Percentiles rank a stretch among this genome's conserved stretches.
These are phyloP conservation scores for Lathyrus sativus DNA, from an alignment of 306 rosid species.

Conservation along the genomic window DNA sequence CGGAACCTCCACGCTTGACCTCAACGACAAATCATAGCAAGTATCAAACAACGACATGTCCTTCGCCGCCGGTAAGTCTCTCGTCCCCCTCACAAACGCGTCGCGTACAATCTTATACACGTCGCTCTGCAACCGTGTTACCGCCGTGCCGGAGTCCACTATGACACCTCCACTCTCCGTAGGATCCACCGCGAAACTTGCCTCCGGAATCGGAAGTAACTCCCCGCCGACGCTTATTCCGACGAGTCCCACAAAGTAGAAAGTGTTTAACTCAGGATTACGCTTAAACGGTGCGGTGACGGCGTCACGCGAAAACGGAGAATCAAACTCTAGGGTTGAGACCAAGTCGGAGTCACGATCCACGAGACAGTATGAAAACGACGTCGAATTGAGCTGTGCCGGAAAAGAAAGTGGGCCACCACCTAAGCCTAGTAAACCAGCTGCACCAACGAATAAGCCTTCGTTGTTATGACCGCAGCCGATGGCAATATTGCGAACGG, in stretches of 20 bases:
- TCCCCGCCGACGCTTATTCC: conserved; percentile 77
- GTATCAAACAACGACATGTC: conserved; percentile 73
- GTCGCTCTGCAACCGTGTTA: conserved; percentile 67
- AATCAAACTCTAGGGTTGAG: conserved; percentile 74
- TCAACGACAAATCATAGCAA: conserved; percentile 75
- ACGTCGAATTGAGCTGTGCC: conserved; percentile 68
- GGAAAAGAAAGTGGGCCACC: conserved; percentile 80
- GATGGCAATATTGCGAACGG: conserved; percentile 53
- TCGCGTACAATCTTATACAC: conserved; percentile 55
- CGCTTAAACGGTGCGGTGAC: conserved; percentile 67
- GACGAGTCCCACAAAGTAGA: conserved; percentile 60
- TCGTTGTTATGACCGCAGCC: conserved; percentile 92
- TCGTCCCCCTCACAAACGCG: conserved; percentile 57
- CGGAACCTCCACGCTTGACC: conserved; percentile 72
- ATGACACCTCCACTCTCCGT: conserved; percentile 71
- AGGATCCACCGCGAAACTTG: conserved; percentile 48
- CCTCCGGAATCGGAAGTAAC: conserved; percentile 49
- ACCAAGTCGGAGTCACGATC: conserved; percentile 81
- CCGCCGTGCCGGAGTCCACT: conserved; percentile 93
- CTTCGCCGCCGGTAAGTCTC: conserved; percentile 38
- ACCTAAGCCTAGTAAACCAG: conserved; percentile 89
- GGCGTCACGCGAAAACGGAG: conserved; percentile 55
- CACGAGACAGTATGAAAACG: conserved; percentile 82
- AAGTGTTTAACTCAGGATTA: conserved; percentile 62
- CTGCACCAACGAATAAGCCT: conserved; percentile 82